These are phyloP conservation scores for Colletotrichum tanaceti DNA, from an alignment of 2,329 filamentous ascomycete species.

Conservation along the genomic window DNA sequence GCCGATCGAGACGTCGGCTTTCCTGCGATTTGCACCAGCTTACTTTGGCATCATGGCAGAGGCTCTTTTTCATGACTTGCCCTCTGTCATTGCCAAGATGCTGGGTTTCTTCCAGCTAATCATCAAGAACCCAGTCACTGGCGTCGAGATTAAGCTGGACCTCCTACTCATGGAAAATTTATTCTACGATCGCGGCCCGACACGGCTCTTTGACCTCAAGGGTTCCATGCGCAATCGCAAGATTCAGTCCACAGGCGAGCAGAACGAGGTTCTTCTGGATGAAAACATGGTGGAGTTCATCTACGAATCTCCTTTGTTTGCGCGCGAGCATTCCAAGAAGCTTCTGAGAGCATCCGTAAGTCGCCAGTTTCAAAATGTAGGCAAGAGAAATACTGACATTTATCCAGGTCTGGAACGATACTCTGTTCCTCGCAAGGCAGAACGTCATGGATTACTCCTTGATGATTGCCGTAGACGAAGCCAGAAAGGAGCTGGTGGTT, in stretches of 20 bases:
- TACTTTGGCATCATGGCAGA: constrained; percentile 99
- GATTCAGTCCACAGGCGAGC: constrained; percentile 93
- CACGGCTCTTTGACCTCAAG: constrained; percentile 94
- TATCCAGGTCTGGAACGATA: constrained; percentile 87
- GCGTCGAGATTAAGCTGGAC: constrained; percentile 94
- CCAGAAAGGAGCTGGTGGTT: constrained; percentile 89
- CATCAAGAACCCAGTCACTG: constrained; percentile 93
- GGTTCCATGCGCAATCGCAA: constrained; percentile 99
- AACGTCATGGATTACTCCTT: constrained; percentile 99
- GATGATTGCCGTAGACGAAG: constrained; percentile 97
- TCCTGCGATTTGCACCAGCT: constrained; percentile 93
- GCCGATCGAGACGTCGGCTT: constrained; percentile 90
- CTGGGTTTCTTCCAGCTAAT: constrained; percentile 97
- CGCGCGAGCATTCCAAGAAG: constrained; percentile 95
- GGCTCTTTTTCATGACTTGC: constrained; percentile 92
- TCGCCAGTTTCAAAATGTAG: not conserved
- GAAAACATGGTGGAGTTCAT: constrained; percentile 99
- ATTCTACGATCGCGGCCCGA: constrained; percentile 93
- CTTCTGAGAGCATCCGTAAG: constrained; percentile 81
- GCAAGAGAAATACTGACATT: not conserved
- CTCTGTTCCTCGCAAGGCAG: constrained; percentile 90
- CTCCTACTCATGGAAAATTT: constrained; percentile 96
- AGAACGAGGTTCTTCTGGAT: constrained; percentile 94
- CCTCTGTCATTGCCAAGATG: constrained; percentile 99
- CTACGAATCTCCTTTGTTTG: constrained; percentile 95